Conservation (phyloP, 2,329 filamentous ascomycete species). For the Albifimbria verrucaria region DNA sequence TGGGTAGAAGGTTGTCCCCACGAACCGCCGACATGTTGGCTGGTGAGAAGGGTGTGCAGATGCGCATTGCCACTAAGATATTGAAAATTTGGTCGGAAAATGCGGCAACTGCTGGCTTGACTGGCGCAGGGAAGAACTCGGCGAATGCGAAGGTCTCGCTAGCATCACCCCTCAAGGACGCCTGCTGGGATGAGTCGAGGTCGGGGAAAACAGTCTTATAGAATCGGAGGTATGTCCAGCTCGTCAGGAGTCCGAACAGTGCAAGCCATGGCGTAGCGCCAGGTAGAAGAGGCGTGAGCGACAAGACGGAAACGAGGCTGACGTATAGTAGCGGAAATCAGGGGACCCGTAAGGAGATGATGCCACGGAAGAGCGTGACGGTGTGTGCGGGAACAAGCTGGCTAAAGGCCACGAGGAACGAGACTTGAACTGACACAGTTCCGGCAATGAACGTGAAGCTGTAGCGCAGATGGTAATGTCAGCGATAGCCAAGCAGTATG, state of each 20-base stretch:
- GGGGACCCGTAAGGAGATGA: slow-evolving; percentile 83
- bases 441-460: slow-evolving; percentile 82
- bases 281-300: slow-evolving; percentile 55
- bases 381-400: slow-evolving; percentile 97
- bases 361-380: slow-evolving; percentile 84
- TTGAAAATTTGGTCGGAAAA: slow-evolving; percentile 68
- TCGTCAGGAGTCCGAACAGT: slow-evolving; percentile 76
- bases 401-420: slow-evolving; percentile 95
- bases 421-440: slow-evolving; percentile 83
- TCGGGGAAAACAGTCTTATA: slow-evolving; percentile 76
- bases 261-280: slow-evolving; percentile 77
- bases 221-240: slow-evolving; percentile 96
- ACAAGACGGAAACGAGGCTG: slow-evolving; percentile 65
- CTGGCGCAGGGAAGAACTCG: slow-evolving; percentile 85
- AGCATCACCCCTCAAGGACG: slow-evolving; percentile 77
- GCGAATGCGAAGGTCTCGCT: slow-evolving; percentile 96
- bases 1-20: slow-evolving; percentile 54
- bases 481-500: too few species aligned
- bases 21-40: slow-evolving; percentile 75
- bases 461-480: slow-evolving; percentile 4
- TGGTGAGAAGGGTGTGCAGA: slow-evolving; percentile 83
- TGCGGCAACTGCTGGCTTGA: slow-evolving; percentile 73
- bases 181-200: slow-evolving; percentile 58
- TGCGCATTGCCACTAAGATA: slow-evolving; percentile 67
- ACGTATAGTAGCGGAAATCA: slow-evolving; percentile 70